These are phyloP conservation scores for Fibroporia radiculosa DNA, from an alignment of 768 basidiomycete genomes.

Conservation along the genomic window DNA sequence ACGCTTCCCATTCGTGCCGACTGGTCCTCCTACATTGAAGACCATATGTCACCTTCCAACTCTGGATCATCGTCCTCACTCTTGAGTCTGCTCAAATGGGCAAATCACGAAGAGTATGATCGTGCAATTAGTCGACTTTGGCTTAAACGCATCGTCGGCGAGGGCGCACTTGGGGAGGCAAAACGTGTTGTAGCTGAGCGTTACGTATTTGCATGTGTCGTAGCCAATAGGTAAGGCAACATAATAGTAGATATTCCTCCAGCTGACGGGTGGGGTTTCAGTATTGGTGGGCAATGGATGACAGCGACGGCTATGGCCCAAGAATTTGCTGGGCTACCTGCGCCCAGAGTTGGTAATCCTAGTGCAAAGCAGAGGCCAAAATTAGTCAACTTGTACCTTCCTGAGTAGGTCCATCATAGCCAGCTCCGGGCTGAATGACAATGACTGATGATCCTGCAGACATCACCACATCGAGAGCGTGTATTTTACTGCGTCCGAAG, in stretches of 20 bases:
- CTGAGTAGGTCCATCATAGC: conserved; percentile 37
- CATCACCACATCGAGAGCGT: conserved; percentile 74
- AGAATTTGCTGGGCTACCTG: conserved; percentile 49
- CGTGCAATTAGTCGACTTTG: conserved; percentile 62
- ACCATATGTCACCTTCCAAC: conserved; percentile 8
- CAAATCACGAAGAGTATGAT: conserved; percentile 64
- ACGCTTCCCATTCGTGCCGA: conserved; percentile 39
- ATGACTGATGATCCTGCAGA: conserved; percentile 26
- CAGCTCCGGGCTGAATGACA: no score
- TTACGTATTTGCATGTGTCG: conserved; percentile 63
- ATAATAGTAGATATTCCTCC: not conserved
- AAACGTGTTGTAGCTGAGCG: conserved; percentile 48
- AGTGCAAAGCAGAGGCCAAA: conserved; percentile 13
- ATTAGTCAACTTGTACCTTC: conserved; percentile 52
- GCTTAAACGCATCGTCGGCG: conserved; percentile 37
- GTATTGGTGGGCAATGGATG: conserved; percentile 66
- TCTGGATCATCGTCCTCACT: conserved; percentile 15
- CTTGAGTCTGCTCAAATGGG: conserved; percentile 47
- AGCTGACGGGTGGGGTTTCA: conserved; percentile 17
- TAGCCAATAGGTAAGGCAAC: conserved; percentile 55
- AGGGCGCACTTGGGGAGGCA: conserved; percentile 33
- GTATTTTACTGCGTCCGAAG: conserved; percentile 44
- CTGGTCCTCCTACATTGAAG: conserved; percentile 55
- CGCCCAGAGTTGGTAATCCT: not conserved
- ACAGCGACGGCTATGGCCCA: conserved; percentile 64